Base-by-base conservation (phyloP, 805 yeast genomes). In the Zygosaccharomyces gambellarensis region DNA sequence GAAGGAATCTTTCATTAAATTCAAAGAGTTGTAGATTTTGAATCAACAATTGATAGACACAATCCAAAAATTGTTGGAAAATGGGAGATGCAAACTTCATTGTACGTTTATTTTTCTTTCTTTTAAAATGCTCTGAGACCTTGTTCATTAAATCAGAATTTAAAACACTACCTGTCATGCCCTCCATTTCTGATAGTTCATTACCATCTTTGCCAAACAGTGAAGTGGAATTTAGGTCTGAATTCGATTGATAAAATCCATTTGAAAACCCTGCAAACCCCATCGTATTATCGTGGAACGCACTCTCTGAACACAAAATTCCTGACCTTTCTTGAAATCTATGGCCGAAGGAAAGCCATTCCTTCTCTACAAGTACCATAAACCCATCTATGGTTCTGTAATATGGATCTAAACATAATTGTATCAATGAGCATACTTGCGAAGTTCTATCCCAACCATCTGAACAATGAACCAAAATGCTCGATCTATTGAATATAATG, bases 391-490 rank as follows among this genome's bases (percentile, higher is more conserved):
- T 55, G 0, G 98, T 90, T 55, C 99, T 75, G 67, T 77, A 94
- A 63, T 80, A 88, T 0, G 98, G 97, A 65, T 94, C 98, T 7
- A 90, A 72, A 61, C 96, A 87, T 4, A 94, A 69, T 67, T 92
- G 92, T 22, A 90, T 80, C 52, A 94, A 70, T 2, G 96, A 84
- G 5, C 90, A 77, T 1, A 90, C 79, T 63, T 94, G 98, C 0
- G 97, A 81, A 0, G 99, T 94, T 50, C 99, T 74, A 64, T 94
- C 99, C 99, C 99, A 94, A 1, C 99, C 99, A 71, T 94, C 99
- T 0, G 97, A 89, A 65, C 99, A 94, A 70, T 94, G 99, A 5
- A 94, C 78, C 8, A 94, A 64, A 3, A 92, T 76, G 64, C 92
- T 95, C 17, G 94, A 85, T 53, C 83, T 81, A 65, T 89, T 88